phyloP scores from a whole-genome alignment of 768 basidiomycete species.

The Boletus rufocinnamomeus region DNA sequence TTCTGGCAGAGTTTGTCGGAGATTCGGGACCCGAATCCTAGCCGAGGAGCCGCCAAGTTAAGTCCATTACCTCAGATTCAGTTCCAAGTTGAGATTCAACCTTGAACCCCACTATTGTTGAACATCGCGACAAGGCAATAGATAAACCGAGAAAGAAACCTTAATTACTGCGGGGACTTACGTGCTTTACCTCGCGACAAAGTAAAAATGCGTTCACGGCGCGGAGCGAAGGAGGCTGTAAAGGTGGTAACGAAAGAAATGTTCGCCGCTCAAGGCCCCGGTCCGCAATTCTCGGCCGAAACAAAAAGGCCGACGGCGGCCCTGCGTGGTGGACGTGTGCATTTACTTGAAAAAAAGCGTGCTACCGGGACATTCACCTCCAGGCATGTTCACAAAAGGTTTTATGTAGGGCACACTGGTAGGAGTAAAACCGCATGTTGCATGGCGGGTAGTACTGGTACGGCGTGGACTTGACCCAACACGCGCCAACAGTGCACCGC shows the following conservation, averaged over 20 bases:
- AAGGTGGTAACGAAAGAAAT: constrained; percentile 10
- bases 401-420: not conserved
- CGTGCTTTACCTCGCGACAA: constrained; percentile 25
- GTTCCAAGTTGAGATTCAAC: too few relatives aligned
- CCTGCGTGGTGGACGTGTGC: not conserved
- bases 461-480: not conserved
- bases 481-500: not conserved
- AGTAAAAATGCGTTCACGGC: constrained; percentile 13
- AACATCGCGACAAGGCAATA: constrained; percentile 9
- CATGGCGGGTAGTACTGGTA: not conserved
- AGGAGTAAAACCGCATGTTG: not conserved
- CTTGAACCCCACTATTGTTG: too few relatives aligned
- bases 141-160: constrained; percentile 13
- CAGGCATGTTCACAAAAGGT: not conserved
- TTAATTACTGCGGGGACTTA: constrained; percentile 23
- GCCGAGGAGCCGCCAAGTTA: too few relatives aligned
- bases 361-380: not conserved
- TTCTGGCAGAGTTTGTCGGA: too few relatives aligned
- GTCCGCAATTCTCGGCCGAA: constrained; percentile 28
- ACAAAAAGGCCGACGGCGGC: not conserved
- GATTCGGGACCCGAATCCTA: too few relatives aligned
- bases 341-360: constrained; percentile 1
- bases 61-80: too few relatives aligned
- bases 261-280: constrained; percentile 28
- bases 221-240: constrained; percentile 26